Evolutionary conservation across 1,139 yeast species (phyloP).

Genomic region (Pichia sp.): DNA sequence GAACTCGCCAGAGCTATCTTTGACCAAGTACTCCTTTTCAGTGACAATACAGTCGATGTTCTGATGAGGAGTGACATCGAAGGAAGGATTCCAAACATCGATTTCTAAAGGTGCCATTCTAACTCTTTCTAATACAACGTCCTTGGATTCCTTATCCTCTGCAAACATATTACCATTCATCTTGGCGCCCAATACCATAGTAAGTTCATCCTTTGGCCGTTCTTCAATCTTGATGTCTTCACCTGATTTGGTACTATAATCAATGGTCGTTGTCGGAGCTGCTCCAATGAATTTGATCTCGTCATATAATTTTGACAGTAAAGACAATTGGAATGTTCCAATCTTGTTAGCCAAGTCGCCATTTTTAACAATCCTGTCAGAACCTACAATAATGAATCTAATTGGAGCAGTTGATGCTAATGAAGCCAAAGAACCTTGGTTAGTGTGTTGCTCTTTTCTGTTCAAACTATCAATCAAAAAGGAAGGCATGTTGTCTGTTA

Average conservation of each 20-base stretch:
- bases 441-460: conserved; percentile 21
- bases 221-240: conserved; percentile 79
- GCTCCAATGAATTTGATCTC: conserved; percentile 83
- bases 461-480: conserved; percentile 48
- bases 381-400: conserved; percentile 91
- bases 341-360: conserved; percentile 97
- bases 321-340: conserved; percentile 89
- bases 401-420: conserved; percentile 49
- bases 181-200: conserved; percentile 67
- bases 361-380: conserved; percentile 87
- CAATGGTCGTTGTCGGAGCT: conserved; percentile 91
- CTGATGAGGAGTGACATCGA: conserved; percentile 84
- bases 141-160: conserved; percentile 15
- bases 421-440: conserved; percentile 13
- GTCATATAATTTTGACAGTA: conserved; percentile 50
- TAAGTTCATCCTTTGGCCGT: conserved; percentile 76
- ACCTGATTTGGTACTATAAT: conserved; percentile 61
- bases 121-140: conserved; percentile 43
- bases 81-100: conserved; percentile 92
- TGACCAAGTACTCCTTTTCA: conserved; percentile 56
- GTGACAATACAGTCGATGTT: conserved; percentile 87
- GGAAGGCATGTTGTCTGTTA: conserved; percentile 90
- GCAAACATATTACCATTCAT: conserved; percentile 32
- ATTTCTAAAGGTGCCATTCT: conserved; percentile 85
- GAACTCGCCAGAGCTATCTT: conserved; percentile 44